Conservation (phyloP, 495 filamentous ascomycete genomes). For the Penicillium manginii region DNA sequence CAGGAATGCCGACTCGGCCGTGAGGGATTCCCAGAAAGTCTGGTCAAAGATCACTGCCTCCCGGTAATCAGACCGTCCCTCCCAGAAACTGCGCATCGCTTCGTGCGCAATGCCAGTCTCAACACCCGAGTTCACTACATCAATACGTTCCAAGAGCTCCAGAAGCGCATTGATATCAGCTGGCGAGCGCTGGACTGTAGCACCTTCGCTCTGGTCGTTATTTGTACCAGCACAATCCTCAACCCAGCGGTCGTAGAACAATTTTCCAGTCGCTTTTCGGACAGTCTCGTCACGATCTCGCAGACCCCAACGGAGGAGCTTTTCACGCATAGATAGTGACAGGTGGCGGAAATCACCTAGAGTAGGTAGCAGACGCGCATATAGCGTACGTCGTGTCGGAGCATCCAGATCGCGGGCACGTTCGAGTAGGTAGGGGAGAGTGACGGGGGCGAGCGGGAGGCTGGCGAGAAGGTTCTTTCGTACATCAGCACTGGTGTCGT, state of each 20-base stretch:
- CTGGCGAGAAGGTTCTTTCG: constrained; percentile 86
- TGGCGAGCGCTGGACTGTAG: constrained; percentile 52
- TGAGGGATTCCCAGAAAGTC: constrained; percentile 83
- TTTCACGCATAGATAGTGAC: constrained; percentile 93
- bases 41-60: constrained; percentile 82
- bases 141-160: constrained; percentile 91
- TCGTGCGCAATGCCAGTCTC: constrained; percentile 89
- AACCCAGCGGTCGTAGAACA: constrained; percentile 95
- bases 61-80: constrained; percentile 86
- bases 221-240: constrained; percentile 81
- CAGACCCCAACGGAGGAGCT: constrained; percentile 92
- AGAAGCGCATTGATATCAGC: constrained; percentile 77
- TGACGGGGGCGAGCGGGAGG: constrained; percentile 75
- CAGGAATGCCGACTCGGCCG: constrained; percentile 84
- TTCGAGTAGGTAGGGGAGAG: constrained; percentile 90
- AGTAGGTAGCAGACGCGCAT: constrained; percentile 83
- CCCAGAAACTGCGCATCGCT: constrained; percentile 96
- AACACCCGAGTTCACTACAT: constrained; percentile 84
- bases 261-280: constrained; percentile 82
- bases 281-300: constrained; percentile 95
- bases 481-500: constrained; percentile 93
- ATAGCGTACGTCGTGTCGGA: constrained; percentile 79
- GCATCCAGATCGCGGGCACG: constrained; percentile 87
- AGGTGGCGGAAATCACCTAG: constrained; percentile 96
- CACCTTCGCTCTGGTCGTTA: constrained; percentile 47